These are phyloP conservation scores for Lentinula edodes DNA, from an alignment of 768 basidiomycete genomes.

Conservation along the genomic window DNA sequence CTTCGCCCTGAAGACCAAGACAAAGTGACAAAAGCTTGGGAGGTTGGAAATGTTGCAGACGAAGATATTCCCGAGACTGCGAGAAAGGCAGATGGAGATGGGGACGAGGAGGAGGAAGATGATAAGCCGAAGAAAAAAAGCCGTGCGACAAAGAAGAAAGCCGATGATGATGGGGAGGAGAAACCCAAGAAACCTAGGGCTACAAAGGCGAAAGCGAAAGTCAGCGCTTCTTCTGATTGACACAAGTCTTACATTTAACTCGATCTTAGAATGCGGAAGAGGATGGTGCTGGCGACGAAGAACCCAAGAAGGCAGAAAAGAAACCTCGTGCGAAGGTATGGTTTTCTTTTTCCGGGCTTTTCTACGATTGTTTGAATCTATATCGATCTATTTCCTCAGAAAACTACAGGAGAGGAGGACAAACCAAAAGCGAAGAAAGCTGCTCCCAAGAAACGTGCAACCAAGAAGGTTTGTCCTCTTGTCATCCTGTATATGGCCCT, in stretches of 20 bases:
- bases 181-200: conserved; percentile 24
- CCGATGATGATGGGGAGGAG: conserved; percentile 18
- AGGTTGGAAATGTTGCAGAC: conserved; percentile 71
- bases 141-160: conserved; percentile 33
- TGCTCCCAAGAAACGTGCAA: conserved; percentile 39
- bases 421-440: conserved; percentile 34
- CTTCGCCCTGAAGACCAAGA: conserved; percentile 64
- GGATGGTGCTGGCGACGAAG: conserved; percentile 13
- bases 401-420: conserved; percentile 18
- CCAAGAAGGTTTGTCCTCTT: conserved; percentile 29
- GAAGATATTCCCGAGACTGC: conserved; percentile 80
- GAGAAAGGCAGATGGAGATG: conserved; percentile 46
- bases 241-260: not conserved
- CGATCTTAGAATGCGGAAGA: conserved; percentile 8
- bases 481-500: not conserved
- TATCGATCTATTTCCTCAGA: not conserved
- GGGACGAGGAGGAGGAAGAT: conserved; percentile 35
- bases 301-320: conserved; percentile 22
- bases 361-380: not conserved
- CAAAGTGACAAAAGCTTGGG: conserved; percentile 66
- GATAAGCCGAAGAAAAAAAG: conserved; percentile 55
- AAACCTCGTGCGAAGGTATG: conserved; percentile 25
- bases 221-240: conserved; percentile 7
- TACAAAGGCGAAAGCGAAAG: conserved; percentile 15
- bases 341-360: too few species aligned